Evolutionary conservation across 2,329 filamentous ascomycete genomes (phyloP).

Genomic region (Tolypocladium endophyticum): DNA sequence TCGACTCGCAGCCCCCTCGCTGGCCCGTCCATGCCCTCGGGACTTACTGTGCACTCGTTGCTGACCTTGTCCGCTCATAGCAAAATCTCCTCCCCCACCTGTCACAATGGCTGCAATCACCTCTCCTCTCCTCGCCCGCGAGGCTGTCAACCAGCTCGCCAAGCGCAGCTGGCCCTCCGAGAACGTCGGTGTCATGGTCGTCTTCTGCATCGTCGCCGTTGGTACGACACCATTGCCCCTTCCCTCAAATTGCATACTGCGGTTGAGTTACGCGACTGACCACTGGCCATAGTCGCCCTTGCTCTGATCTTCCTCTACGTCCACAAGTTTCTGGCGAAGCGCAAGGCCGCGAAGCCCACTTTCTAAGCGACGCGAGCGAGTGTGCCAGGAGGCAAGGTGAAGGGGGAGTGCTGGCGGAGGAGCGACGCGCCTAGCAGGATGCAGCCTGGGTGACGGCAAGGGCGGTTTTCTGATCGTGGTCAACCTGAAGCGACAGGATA

Average conservation of each 20-base stretch:
- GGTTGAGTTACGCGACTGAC: neutral
- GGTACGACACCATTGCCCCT: slow-evolving; percentile 16
- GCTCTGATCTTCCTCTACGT: slow-evolving; percentile 19
- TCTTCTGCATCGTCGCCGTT: slow-evolving; percentile 31
- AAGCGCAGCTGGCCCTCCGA: slow-evolving; percentile 31
- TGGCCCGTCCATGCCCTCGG: neutral
- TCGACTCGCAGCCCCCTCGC: neutral
- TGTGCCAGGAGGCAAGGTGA: neutral
- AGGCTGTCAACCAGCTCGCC: slow-evolving; percentile 23
- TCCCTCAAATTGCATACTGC: neutral
- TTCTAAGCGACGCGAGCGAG: slow-evolving; percentile 7
- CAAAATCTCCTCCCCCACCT: slow-evolving; percentile 6
- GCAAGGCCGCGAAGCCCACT: slow-evolving; percentile 21
- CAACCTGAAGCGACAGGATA: neutral
- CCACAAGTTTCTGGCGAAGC: slow-evolving; percentile 19
- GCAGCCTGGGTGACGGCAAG: neutral
- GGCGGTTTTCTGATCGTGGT: neutral
- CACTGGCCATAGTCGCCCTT: slow-evolving; percentile 17
- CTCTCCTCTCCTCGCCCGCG: slow-evolving; percentile 23
- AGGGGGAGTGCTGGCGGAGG: neutral
- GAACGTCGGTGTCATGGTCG: slow-evolving; percentile 29
- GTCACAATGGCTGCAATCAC: slow-evolving; percentile 32
- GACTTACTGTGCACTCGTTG: neutral
- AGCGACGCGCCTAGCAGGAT: neutral
- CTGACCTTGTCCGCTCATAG: neutral